Percentiles rank a stretch among this genome's conserved stretches.
Conservation (phyloP, 345 rosid species). For the Eutrema japonicum region DNA sequence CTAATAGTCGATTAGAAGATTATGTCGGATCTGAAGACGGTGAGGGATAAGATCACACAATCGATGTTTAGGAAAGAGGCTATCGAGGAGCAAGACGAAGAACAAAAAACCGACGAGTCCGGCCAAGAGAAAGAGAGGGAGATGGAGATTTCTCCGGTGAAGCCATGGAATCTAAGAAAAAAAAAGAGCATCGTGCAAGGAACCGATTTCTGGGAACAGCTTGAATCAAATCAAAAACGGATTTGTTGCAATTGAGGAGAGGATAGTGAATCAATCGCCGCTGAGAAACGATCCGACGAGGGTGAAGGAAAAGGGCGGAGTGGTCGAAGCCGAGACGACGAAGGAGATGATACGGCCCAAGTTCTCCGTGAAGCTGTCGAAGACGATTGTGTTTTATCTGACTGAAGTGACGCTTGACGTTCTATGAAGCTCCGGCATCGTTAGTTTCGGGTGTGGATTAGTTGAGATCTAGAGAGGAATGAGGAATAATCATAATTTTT, state of each 20-base stretch:
- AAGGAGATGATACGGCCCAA: conserved; percentile 51
- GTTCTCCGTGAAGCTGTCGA: conserved; percentile 54
- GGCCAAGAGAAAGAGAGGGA: conserved; percentile 33
- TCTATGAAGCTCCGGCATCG: too few species aligned
- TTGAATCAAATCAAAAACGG: conserved; percentile 36
- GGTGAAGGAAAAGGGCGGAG: conserved; percentile 22
- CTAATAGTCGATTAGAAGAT: too few species aligned
- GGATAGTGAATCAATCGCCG: conserved; percentile 45
- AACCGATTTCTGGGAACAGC: conserved; percentile 38
- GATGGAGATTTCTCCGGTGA: conserved; percentile 44
- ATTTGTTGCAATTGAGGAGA: conserved; percentile 46
- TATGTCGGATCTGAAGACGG: too few species aligned
- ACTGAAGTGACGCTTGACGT: too few species aligned
- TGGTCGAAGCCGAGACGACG: conserved; percentile 37
- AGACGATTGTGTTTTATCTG: conserved; percentile 19
- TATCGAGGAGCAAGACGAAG: too few species aligned
- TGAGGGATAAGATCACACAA: too few species aligned
- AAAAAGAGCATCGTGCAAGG: conserved; percentile 72
- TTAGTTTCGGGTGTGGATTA: too few species aligned
- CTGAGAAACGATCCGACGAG: conserved; percentile 1
- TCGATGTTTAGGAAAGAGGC: too few species aligned
- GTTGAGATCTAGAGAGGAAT: too few species aligned
- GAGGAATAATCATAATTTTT: neutral
- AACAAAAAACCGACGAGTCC: too few species aligned
- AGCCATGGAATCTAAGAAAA: conserved; percentile 88